Conservation (phyloP, 2,329 filamentous ascomycete species). For the Didymella arachidicola region DNA sequence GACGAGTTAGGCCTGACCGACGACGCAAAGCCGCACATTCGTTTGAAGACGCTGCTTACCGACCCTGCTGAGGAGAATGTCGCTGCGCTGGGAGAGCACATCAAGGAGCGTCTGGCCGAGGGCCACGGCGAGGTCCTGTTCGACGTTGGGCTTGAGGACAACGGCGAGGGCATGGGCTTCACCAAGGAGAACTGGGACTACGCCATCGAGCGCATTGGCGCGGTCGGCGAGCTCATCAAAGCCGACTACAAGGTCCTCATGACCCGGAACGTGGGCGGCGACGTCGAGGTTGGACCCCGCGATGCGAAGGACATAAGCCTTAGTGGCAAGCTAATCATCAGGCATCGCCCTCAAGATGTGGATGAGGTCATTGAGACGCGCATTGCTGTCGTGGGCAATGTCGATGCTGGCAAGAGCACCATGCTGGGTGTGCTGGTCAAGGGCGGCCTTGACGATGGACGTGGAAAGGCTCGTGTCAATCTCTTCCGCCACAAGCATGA, state of each 20-base stretch:
- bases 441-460: slow-evolving; percentile 90
- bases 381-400: slow-evolving; percentile 96
- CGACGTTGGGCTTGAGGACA: slow-evolving; percentile 90
- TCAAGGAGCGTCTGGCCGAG: slow-evolving; percentile 76
- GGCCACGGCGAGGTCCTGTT: slow-evolving; percentile 90
- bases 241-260: slow-evolving; percentile 84
- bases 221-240: slow-evolving; percentile 68
- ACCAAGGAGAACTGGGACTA: slow-evolving; percentile 76
- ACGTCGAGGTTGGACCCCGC: slow-evolving; percentile 71
- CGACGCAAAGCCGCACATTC: slow-evolving; percentile 66
- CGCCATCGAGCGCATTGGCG: slow-evolving; percentile 71
- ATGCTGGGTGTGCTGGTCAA: slow-evolving; percentile 96
- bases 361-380: slow-evolving; percentile 94
- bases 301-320: slow-evolving; percentile 74
- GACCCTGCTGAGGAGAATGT: slow-evolving; percentile 64
- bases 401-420: slow-evolving; percentile 96
- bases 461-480: slow-evolving; percentile 92
- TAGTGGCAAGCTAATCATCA: slow-evolving; percentile 86
- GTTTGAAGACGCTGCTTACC: slow-evolving; percentile 79
- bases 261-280: slow-evolving; percentile 86
- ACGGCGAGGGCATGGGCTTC: slow-evolving; percentile 83
- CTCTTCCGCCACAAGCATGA: slow-evolving; percentile 98
- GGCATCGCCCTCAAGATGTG: slow-evolving; percentile 73
- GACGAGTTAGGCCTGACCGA: slow-evolving; percentile 80
- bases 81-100: slow-evolving; percentile 67